Conservation (phyloP, 441 rosid genomes). For the Flueggea neowawraea region DNA sequence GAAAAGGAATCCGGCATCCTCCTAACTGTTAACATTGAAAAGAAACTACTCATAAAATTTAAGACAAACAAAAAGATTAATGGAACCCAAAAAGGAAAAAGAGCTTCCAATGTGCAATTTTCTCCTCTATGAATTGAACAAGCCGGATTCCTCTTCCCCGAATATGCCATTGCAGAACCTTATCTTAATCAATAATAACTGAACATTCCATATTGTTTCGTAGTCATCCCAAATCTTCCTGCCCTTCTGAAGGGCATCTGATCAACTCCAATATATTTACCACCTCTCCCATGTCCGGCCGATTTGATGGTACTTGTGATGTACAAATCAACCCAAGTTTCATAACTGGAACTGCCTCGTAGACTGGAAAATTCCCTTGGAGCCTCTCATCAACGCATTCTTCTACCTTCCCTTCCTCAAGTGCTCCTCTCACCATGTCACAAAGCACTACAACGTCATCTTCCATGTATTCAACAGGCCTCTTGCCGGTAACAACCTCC, state of each 20-base stretch:
- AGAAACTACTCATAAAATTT: too few species aligned
- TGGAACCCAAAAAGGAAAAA: conserved; percentile 34
- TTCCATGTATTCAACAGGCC: conserved; percentile 98
- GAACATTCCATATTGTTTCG: conserved; percentile 5
- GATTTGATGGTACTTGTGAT: conserved; percentile 93
- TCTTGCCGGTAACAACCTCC: conserved; percentile 81
- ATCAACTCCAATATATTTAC: conserved; percentile 88
- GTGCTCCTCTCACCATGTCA: conserved; percentile 85
- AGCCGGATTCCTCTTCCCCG: conserved; percentile 92
- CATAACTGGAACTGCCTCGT: conserved; percentile 87
- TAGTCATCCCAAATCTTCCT: conserved; percentile 54
- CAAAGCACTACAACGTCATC: conserved; percentile 93
- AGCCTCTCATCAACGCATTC: conserved; percentile 73
- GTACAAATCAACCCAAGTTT: conserved; percentile 93
- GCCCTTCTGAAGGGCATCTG: conserved; percentile 89
- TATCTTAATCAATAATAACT: not conserved
- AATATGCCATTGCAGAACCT: conserved; percentile 14
- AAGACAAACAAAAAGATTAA: not conserved
- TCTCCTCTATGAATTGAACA: conserved; percentile 23
- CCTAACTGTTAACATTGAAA: too few species aligned
- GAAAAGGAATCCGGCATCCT: conserved; percentile 73
- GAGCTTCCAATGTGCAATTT: conserved; percentile 19
- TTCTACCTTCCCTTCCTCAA: conserved; percentile 86
- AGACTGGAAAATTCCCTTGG: conserved; percentile 63
- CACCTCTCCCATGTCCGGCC: conserved; percentile 95